Base-by-base conservation (phyloP, 768 basidiomycete species). In the Roridomyces roridus region DNA sequence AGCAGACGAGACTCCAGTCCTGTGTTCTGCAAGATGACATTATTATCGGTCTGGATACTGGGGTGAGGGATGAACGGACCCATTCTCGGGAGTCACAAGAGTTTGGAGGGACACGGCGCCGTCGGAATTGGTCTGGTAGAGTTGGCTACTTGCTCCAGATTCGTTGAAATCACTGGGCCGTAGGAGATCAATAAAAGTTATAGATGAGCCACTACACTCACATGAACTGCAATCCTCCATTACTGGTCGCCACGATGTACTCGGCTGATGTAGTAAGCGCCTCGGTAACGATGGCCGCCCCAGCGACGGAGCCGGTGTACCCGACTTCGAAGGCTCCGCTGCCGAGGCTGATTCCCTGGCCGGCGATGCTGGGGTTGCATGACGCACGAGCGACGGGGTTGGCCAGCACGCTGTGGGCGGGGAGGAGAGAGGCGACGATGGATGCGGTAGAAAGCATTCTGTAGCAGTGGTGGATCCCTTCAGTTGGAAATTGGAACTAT, bases 1-100 rank as follows among this genome's bases (percentile, higher is more conserved):
- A 39, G 48, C 59, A 60, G 21, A 60, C 40, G 28, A 60, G 55
- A 7, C 59, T 53, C 52, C 52, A 60, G 14, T 49, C 59, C 35
- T 60, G 59, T 3, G 11, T 54, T 24, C 59, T 60, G 11, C 9
- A 14, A 47, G 25, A 15, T 6, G 35, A 21, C 18, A 23, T 39
- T 39, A 28, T 6, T 9, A 42, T 25, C 15, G 31, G 35, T 17
- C 1, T 21, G 37, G 6, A 34, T n/a, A n/a, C n/a, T n/a, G n/a
- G n/a, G n/a, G n/a, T n/a, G n/a, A 6, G 17, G 42, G 9, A 25
- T 25, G 10, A 23, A 25, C 46, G 6, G 29, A 47, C 46, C 46
- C 46, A 20, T 47, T 29, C 29, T 47, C 12, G 7, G 46, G 46
- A 8, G 46, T 47, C 5, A n/a, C 34, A 17, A 47, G 46, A 18